These are phyloP conservation scores for Chenopodium berlandieri DNA, from an alignment of 148 eudicot species.

Conservation along the genomic window DNA sequence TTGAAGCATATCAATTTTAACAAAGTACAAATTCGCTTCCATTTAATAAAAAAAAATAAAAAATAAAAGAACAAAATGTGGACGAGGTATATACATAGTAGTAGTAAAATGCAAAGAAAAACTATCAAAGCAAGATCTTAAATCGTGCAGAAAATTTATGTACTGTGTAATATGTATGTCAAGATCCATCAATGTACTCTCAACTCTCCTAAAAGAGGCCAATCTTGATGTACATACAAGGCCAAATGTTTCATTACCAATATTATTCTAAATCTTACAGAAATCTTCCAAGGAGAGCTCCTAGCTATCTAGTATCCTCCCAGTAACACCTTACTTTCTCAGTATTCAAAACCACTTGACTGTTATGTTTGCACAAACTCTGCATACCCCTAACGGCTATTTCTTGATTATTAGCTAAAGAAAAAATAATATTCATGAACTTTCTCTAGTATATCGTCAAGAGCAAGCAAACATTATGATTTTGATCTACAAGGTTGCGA, in stretches of 20 bases:
- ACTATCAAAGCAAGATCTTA: not conserved
- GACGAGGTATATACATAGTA: too few relatives aligned
- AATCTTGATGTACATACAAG: not conserved
- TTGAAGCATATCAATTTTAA: conserved; percentile 9
- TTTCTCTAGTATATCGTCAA: not conserved
- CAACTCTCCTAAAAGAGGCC: not conserved
- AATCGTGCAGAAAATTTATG: not conserved
- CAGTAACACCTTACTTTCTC: not conserved
- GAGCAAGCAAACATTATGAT: not conserved
- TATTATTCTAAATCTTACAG: not conserved
- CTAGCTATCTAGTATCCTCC: too few relatives aligned
- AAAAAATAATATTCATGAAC: conserved; percentile 6
- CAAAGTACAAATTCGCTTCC: not conserved
- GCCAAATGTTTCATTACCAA: not conserved
- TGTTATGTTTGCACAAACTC: not conserved
- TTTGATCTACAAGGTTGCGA: not conserved
- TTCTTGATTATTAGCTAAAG: not conserved
- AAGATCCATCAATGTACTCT: not conserved
- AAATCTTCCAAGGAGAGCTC: not conserved
- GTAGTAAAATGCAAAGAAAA: too few relatives aligned
- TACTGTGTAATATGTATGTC: not conserved
- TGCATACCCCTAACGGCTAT: not conserved
- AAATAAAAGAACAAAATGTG: not conserved
- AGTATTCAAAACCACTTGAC: not conserved
- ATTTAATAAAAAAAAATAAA: too few relatives aligned